phyloP scores from a whole-genome alignment of 2,329 filamentous ascomycete species.

The Ascochyta rabiei region DNA sequence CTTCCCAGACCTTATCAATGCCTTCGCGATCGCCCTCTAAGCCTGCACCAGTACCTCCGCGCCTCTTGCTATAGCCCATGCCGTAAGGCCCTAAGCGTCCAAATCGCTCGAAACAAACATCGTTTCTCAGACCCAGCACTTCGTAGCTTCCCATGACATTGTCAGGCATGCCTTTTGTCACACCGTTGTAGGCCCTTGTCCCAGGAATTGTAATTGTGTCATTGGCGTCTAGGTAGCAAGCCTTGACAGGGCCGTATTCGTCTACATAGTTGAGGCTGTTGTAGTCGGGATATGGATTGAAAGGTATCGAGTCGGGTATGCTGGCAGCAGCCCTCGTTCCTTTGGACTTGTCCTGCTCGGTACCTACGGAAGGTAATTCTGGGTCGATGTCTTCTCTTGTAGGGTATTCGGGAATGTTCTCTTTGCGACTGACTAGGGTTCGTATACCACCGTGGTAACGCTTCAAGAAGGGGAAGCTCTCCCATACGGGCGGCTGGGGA shows the following conservation, averaged over 20 bases:
- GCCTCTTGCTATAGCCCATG: slow-evolving; percentile 78
- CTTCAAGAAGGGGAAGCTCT: slow-evolving; percentile 81
- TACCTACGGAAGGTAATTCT: slow-evolving; percentile 40
- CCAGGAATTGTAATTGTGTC: slow-evolving; percentile 70
- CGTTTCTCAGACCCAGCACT: slow-evolving; percentile 75
- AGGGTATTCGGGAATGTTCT: slow-evolving; percentile 84
- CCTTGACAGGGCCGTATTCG: slow-evolving; percentile 65
- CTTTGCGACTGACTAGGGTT: slow-evolving; percentile 66
- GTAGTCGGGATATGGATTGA: slow-evolving; percentile 73
- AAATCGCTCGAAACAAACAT: slow-evolving; percentile 92
- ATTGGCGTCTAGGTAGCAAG: slow-evolving; percentile 79
- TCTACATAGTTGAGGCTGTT: slow-evolving; percentile 61
- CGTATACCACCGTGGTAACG: slow-evolving; percentile 90
- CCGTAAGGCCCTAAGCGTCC: slow-evolving; percentile 90
- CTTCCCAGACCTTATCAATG: slow-evolving; percentile 77
- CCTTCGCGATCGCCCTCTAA: slow-evolving; percentile 84
- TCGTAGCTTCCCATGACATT: slow-evolving; percentile 87
- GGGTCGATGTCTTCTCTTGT: slow-evolving; percentile 59
- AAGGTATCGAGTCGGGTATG: slow-evolving; percentile 51
- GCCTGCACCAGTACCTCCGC: slow-evolving; percentile 83
- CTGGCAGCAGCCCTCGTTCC: slow-evolving; percentile 38
- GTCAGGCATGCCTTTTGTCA: slow-evolving; percentile 83
- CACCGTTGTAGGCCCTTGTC: slow-evolving; percentile 75
- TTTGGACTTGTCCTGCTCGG: slow-evolving; percentile 32
- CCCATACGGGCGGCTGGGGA: slow-evolving; percentile 76